Base-by-base conservation (phyloP, 2,329 filamentous ascomycete species). In the Chalaropsis thielavioides region DNA sequence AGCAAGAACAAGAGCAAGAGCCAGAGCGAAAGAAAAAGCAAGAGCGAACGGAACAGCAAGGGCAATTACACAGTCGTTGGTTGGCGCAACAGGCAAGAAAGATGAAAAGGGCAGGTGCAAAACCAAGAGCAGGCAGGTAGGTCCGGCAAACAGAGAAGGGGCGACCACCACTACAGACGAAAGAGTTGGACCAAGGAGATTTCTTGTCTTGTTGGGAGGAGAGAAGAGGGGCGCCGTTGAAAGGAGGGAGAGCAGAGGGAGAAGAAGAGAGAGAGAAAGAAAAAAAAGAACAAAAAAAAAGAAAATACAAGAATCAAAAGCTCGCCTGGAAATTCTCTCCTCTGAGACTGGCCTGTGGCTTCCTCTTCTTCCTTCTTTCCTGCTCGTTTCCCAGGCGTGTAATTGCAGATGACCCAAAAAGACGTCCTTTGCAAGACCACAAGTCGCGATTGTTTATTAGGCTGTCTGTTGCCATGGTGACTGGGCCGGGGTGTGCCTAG, bases 391-490 rank as follows among this genome's bases (percentile, higher is more conserved):
- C 31, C n/a, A 61, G 59, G 41, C 24, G 60, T 62, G 27, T 62
- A 62, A 62, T 62, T 62, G 41, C 60, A 62, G 41, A 46, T 19
- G 10, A 2, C 31, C 44, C 60, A 44, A 46, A 62, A 62, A 31
- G 60, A 61, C 17, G 59, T n/a, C 35, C 24, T 61, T 43, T 61
- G 11, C 15, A 17, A 51, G 46, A 51, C 44, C 60, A 44, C 10
- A n/a, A n/a, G 41, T 62, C 60, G 60, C 60, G 60, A 62, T 58
- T 62, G 60, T 62, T 62, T 62, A 62, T 22, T 62, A 11, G 40
- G 41, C 17, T 35, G 41, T 19, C 11, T 35, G 60, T 62, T 62
- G 60, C 60, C 3, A 62, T 62, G 41, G 60, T 38, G 40, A 62
- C 31, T 58, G 15, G 17, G 24, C 54, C 31, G 54, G 54, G 54